These are phyloP conservation scores for Epichloe glyceriae DNA, from an alignment of 2,329 filamentous ascomycete genomes.

Conservation along the genomic window DNA sequence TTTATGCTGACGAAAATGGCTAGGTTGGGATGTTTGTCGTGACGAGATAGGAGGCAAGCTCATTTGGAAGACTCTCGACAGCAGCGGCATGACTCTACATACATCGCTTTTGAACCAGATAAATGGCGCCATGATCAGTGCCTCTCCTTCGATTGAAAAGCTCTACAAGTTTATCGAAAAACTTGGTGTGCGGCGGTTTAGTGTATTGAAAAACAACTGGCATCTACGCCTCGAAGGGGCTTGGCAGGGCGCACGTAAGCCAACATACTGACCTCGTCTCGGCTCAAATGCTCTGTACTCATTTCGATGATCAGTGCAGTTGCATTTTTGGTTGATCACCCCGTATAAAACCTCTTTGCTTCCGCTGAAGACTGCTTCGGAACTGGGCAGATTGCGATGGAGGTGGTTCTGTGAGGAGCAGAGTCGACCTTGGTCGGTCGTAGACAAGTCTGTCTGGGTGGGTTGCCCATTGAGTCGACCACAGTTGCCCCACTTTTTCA, in stretches of 20 bases:
- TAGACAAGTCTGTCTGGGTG: background rate
- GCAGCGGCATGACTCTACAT: conserved; percentile 16
- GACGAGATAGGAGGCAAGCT: conserved; percentile 23
- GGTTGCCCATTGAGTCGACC: background rate
- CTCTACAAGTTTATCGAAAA: conserved; percentile 55
- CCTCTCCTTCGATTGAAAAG: conserved; percentile 56
- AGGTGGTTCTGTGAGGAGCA: background rate
- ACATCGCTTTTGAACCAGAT: conserved; percentile 67
- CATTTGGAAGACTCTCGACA: background rate
- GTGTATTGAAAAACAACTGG: background rate
- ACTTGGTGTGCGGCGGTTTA: conserved; percentile 32
- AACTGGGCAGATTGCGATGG: background rate
- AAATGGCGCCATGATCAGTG: conserved; percentile 61
- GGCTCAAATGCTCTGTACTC: conserved; percentile 19
- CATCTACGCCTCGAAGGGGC: background rate
- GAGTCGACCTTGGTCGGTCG: background rate
- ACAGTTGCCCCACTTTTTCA: background rate
- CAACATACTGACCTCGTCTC: conserved; percentile 25
- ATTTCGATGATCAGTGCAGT: conserved; percentile 7
- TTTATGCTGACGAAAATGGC: conserved; percentile 9
- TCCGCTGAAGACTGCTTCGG: background rate
- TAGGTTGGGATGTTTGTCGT: conserved; percentile 29
- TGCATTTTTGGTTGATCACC: too few species aligned
- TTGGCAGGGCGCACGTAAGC: background rate
- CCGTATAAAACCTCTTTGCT: background rate